These are phyloP conservation scores for Ophiocordyceps camponoti-leonardi DNA, from an alignment of 2,329 filamentous ascomycete genomes.

Conservation along the genomic window DNA sequence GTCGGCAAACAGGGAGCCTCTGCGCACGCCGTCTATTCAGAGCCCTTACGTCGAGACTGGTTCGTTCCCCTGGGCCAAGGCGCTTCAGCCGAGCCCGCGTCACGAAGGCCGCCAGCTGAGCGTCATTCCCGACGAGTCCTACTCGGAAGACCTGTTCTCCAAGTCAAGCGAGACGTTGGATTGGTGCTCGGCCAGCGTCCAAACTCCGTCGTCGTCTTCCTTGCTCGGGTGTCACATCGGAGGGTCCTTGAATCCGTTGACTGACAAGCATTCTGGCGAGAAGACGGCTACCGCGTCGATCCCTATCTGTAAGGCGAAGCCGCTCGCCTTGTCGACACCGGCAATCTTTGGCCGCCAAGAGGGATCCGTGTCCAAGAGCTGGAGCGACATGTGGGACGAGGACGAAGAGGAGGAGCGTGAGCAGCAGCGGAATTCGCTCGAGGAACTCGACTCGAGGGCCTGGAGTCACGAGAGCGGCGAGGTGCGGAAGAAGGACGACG, in stretches of 20 bases:
- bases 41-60: slow-evolving; percentile 67
- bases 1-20: slow-evolving; percentile 81
- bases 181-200: slow-evolving; percentile 62
- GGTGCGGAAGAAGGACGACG: slow-evolving; percentile 8
- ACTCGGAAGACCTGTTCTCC: slow-evolving; percentile 72
- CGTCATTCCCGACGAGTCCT: slow-evolving; percentile 64
- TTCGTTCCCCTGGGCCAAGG: slow-evolving; percentile 90
- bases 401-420: slow-evolving; percentile 63
- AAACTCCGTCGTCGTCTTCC: slow-evolving; percentile 70
- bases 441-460: slow-evolving; percentile 55
- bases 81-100: slow-evolving; percentile 58
- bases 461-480: slow-evolving; percentile 61
- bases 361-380: slow-evolving; percentile 86
- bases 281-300: slow-evolving; percentile 51
- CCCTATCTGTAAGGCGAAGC: slow-evolving; percentile 65
- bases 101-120: slow-evolving; percentile 65
- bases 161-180: slow-evolving; percentile 55
- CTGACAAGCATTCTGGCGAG: slow-evolving; percentile 21
- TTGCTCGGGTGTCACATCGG: slow-evolving; percentile 70
- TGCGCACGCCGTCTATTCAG: slow-evolving; percentile 88
- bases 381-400: slow-evolving; percentile 97
- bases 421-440: slow-evolving; percentile 38
- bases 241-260: slow-evolving; percentile 61
- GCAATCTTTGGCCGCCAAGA: slow-evolving; percentile 64
- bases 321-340: slow-evolving; percentile 54